Conservation (phyloP, 768 basidiomycete species). For the Calocybe gangraenosa region DNA sequence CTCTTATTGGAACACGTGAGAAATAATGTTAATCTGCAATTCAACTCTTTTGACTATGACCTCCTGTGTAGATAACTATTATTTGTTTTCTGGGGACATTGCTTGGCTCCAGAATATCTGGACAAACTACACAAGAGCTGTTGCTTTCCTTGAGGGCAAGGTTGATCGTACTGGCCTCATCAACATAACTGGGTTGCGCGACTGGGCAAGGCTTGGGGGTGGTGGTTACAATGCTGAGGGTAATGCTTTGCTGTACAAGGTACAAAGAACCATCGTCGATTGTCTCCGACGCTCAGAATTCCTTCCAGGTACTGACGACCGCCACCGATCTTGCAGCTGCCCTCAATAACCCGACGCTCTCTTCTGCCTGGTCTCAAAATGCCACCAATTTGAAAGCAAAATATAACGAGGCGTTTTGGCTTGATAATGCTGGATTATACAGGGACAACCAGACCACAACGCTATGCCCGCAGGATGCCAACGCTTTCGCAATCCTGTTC, state of each 20-base stretch:
- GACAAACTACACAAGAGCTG: constrained; percentile 54
- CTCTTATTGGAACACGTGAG: constrained; percentile 51
- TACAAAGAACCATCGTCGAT: not conserved
- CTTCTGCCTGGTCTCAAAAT: constrained; percentile 36
- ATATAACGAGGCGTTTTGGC: constrained; percentile 54
- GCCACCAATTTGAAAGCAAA: constrained; percentile 43
- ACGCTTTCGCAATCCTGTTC: constrained; percentile 51
- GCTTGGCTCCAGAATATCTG: constrained; percentile 48
- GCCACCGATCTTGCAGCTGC: constrained; percentile 38
- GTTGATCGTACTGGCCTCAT: constrained; percentile 47
- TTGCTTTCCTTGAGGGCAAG: constrained; percentile 48
- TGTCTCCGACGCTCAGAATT: not conserved
- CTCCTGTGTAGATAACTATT: constrained; percentile 43
- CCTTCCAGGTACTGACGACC: constrained; percentile 42
- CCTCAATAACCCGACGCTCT: constrained; percentile 30
- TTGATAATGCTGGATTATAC: constrained; percentile 43
- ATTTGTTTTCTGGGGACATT: constrained; percentile 48
- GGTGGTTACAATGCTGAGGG: constrained; percentile 55
- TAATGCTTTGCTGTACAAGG: constrained; percentile 38
- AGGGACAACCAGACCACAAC: constrained; percentile 51
- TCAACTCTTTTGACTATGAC: not conserved
- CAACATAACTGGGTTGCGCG: constrained; percentile 51
- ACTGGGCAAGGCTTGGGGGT: constrained; percentile 55
- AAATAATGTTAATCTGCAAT: too few species aligned
- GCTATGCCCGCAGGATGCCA: constrained; percentile 53